Evolutionary conservation across 2,329 filamentous ascomycete species (phyloP).

Genomic region (Colletotrichum neosansevieriae): DNA sequence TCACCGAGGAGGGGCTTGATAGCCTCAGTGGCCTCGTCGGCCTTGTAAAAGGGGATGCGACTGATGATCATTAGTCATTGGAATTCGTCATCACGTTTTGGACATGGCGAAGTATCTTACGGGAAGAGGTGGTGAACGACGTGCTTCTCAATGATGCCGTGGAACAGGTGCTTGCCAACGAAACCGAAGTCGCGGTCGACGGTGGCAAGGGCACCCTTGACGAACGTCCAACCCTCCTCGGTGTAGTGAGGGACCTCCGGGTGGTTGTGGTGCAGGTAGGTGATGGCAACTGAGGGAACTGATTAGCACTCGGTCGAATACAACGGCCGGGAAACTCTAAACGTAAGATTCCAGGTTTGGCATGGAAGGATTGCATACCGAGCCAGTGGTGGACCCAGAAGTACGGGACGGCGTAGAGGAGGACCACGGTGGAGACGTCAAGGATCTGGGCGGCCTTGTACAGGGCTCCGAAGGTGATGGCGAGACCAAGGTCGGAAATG

Average conservation of each 20-base stretch:
- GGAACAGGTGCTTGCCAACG: conserved; percentile 71
- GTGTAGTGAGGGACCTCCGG: conserved; percentile 64
- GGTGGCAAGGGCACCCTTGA: conserved; percentile 70
- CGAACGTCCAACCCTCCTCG: conserved; percentile 69
- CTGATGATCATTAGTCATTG: conserved; percentile 43
- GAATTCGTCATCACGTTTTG: neutral
- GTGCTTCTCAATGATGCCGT: conserved; percentile 71
- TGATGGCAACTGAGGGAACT: conserved; percentile 70
- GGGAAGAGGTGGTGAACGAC: conserved; percentile 73
- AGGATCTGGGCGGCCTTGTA: conserved; percentile 65
- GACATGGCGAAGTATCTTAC: conserved; percentile 47
- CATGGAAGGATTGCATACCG: conserved; percentile 54
- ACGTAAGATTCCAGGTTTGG: neutral
- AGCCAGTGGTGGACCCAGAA: conserved; percentile 80
- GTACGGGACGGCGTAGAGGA: conserved; percentile 74
- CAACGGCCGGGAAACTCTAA: neutral
- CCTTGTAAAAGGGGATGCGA: conserved; percentile 71
- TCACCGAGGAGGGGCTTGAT: conserved; percentile 68
- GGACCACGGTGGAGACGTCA: conserved; percentile 67
- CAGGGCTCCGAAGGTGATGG: conserved; percentile 62
- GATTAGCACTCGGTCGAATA: neutral
- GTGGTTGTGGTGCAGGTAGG: conserved; percentile 80
- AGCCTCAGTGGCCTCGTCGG: conserved; percentile 68
- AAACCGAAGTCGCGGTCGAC: conserved; percentile 74
- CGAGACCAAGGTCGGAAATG: conserved; percentile 71